Conservation (phyloP, 345 rosid genomes). For the Laguncularia racemosa region DNA sequence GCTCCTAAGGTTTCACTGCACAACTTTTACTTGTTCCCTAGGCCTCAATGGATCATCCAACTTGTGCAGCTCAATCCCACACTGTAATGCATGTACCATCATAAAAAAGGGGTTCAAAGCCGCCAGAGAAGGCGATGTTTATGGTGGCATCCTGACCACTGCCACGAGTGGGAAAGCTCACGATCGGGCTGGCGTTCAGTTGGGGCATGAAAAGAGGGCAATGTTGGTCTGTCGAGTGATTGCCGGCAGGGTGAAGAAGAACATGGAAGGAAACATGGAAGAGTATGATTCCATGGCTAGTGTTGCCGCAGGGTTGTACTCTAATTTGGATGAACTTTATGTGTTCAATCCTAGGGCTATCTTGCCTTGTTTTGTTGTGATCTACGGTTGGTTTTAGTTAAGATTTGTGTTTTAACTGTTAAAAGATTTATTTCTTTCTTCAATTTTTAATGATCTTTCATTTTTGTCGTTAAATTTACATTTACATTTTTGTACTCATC, state of each 20-base stretch:
- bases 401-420: too few relatives aligned
- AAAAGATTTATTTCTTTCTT: background rate
- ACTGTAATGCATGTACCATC: slow-evolving; percentile 11
- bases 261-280: slow-evolving; percentile 28
- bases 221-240: slow-evolving; percentile 63
- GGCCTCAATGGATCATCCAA: slow-evolving; percentile 8
- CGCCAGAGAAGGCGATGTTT: too few relatives aligned
- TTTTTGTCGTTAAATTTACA: too few relatives aligned
- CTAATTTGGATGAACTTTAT: slow-evolving; percentile 46
- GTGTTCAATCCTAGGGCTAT: slow-evolving; percentile 48
- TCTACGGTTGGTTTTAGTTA: too few relatives aligned
- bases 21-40: slow-evolving; percentile 11
- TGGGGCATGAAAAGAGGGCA: slow-evolving; percentile 30
- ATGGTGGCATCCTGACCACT: slow-evolving; percentile 22
- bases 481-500: too few relatives aligned
- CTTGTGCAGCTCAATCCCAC: slow-evolving; percentile 7
- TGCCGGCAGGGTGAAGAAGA: slow-evolving; percentile 52
- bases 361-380: slow-evolving; percentile 52
- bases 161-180: slow-evolving; percentile 65
- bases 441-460: too few relatives aligned
- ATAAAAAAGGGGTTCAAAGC: slow-evolving; percentile 8
- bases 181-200: slow-evolving; percentile 26
- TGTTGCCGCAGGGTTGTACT: slow-evolving; percentile 35
- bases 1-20: slow-evolving; percentile 18
- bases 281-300: slow-evolving; percentile 47